Percentiles rank a stretch among this genome's conserved stretches.
Conservation (phyloP, 2,329 filamentous ascomycete genomes). For the Pezicula neosporulosa region DNA sequence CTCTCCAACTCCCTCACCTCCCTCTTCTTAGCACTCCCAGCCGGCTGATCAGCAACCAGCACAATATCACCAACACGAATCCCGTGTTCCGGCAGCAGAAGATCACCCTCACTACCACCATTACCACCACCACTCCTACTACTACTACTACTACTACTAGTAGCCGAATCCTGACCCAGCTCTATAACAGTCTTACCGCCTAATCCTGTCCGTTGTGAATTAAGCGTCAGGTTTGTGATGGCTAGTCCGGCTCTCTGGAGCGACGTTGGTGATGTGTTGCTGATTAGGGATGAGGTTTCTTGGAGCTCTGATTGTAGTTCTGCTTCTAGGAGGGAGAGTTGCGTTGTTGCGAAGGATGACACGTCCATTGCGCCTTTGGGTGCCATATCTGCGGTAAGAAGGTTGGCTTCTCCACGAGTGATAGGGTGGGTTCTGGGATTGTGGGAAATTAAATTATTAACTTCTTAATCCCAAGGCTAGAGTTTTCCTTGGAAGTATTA, state of each 20-base stretch:
- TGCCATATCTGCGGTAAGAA: constrained; percentile 21
- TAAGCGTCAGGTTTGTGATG: constrained; percentile 70
- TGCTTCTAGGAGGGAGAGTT: constrained; percentile 65
- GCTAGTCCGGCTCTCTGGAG: constrained; percentile 78
- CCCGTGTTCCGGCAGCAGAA: constrained; percentile 76
- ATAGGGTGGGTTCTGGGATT: too few relatives aligned
- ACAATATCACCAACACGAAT: constrained; percentile 77
- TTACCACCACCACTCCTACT: too few relatives aligned
- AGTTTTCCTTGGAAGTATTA: too few relatives aligned
- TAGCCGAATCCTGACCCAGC: constrained; percentile 69
- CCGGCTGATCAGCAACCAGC: constrained; percentile 69
- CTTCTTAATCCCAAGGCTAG: too few relatives aligned
- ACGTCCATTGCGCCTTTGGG: constrained; percentile 49
- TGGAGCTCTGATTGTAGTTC: constrained; percentile 72
- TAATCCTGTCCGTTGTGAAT: constrained; percentile 79
- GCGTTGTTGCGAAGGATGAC: constrained; percentile 64
- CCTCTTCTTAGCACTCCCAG: constrained; percentile 55
- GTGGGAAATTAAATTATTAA: too few relatives aligned
- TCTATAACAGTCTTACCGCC: constrained; percentile 90
- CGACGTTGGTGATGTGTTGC: constrained; percentile 62
- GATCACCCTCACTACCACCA: constrained; percentile 35
- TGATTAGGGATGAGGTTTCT: constrained; percentile 65
- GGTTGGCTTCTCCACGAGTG: neutral
- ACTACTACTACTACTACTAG: constrained; percentile 32
- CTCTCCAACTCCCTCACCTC: constrained; percentile 69